Base-by-base conservation (phyloP, 2,329 filamentous ascomycete species). In the Fusarium falciforme region DNA sequence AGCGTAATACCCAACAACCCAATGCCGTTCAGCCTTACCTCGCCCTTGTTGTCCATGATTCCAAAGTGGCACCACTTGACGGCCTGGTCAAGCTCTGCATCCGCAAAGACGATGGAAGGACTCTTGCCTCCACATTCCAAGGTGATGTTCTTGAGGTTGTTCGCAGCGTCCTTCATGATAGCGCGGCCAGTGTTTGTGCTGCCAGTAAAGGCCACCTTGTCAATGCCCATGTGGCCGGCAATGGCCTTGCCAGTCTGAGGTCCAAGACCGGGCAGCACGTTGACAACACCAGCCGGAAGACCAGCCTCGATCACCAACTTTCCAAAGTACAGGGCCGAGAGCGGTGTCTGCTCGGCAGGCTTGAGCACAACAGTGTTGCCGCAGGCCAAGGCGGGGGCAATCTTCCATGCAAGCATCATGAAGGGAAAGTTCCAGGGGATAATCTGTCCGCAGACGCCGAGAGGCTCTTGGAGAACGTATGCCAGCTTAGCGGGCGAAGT, bases 211-310 rank as follows among this genome's bases (percentile, higher is more conserved):
- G 92, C 91, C 68, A 94, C 85, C 83, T 93, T 93, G 74, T 92
- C 90, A 35, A 94, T 87, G 49, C 87, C 87, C 33, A 88, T 82
- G 77, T 94, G 92, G 47, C 86, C 84, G 1, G 90, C 90, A 17
- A 94, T 85, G 1, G 91, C 90, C 14, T 89, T 87, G 31, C 92
- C 92, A 2, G 91, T 89, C 58, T 89, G 88, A 33, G 87, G 85
- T 6, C 92, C 92, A 66, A 90, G 86, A 2, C 92, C 92, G 64
- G 92, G 92, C 49, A 93, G 75, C 66, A 94, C 87, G 79, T 93
- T 94, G 70, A 94, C 83, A n/a, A 94, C 92, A 35, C 92, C 92
- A 1, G 91, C 88, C n/a, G 92, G 92, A 78, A 94, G 93, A 0
- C 92, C 92, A 36, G 91, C 91, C 75, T 93, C 87, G 72, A 90